Base-by-base conservation (phyloP, 345 rosid species). In the Eucalyptus erythrocorys region DNA sequence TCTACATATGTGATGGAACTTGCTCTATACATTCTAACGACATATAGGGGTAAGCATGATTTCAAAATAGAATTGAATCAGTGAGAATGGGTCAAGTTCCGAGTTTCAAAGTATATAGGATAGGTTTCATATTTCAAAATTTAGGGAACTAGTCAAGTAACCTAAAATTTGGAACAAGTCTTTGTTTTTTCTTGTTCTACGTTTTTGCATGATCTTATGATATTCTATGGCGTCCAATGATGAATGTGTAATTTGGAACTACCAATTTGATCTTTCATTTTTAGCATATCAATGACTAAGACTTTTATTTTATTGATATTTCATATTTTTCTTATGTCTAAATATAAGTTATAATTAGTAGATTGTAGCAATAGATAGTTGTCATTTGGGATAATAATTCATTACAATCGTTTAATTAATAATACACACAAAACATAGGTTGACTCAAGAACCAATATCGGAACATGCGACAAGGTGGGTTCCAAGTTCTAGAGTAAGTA, bases 201-300 rank as follows among this genome's bases (percentile, higher is more conserved):
- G 1, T 55, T 55, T 10, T 55, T 26, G 0, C 30, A 10, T 0
- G 0, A 55, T 55, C 30, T 10, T 10, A 22, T 55, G 13, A 26
- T 10, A 55, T 55, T 55, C 30, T 13, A 22, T 55, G 30, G 6
- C 1, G 3, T 55, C 30, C 1, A 8, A 55, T 1, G 1, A 55
- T 24, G 0, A 55, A 0, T 24, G 0, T 55, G 30, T 55, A 55
- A 55, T 55, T 26, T 55, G 30, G 13, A 55, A 55, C 3, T 55
- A 55, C 13, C 24, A 55, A 26, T 55, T 22, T 55, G 6, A 55
- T 55, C 0, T 55, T 55, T 26, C 30, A 24, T 55, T 10, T 22
- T 55, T 24, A 55, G 13, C 13, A 55, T 55, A 55, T 55, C 30
- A 0, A 22, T 55, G 0, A 55, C 13, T 55, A 1, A 55, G 30